phyloP scores from a whole-genome alignment of 257 asterid species.

The Leonotis leonurus region DNA sequence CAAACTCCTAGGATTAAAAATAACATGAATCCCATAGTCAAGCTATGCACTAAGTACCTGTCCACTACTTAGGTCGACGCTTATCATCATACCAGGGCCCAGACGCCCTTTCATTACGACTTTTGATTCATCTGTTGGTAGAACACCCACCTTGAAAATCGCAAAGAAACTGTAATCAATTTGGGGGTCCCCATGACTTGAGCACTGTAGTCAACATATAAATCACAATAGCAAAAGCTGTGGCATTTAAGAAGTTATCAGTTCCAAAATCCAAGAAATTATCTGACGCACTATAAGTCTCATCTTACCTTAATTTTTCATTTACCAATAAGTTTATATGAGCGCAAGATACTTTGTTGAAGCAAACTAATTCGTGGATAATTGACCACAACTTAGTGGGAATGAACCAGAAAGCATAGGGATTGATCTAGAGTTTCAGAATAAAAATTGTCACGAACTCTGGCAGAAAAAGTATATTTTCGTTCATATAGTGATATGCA shows the following conservation, averaged over 20 bases:
- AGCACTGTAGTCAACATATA: not conserved
- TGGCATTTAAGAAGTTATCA: not conserved
- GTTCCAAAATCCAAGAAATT: conserved; percentile 9
- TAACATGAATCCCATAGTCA: no score
- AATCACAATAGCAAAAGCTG: not conserved
- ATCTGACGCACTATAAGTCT: not conserved
- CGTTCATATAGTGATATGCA: no score
- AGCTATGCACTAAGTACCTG: conserved; percentile 82
- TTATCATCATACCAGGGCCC: conserved; percentile 99
- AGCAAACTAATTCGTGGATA: not conserved
- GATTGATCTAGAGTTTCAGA: no score
- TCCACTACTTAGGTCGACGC: conserved; percentile 78
- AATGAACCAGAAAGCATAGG: conserved; percentile 1
- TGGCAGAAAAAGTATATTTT: no score
- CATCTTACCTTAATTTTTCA: not conserved
- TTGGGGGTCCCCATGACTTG: not conserved
- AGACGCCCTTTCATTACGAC: conserved; percentile 93
- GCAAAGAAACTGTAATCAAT: conserved; percentile 20
- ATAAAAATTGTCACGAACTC: no score
- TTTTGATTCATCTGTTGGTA: conserved; percentile 90
- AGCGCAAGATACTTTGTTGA: not conserved
- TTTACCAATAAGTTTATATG: not conserved
- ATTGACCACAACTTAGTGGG: not conserved
- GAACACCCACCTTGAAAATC: conserved; percentile 76
- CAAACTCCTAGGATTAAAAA: no score